These are phyloP conservation scores for Panicum virgatum DNA, from an alignment of 202 grass and related monocot species.

Conservation along the genomic window DNA sequence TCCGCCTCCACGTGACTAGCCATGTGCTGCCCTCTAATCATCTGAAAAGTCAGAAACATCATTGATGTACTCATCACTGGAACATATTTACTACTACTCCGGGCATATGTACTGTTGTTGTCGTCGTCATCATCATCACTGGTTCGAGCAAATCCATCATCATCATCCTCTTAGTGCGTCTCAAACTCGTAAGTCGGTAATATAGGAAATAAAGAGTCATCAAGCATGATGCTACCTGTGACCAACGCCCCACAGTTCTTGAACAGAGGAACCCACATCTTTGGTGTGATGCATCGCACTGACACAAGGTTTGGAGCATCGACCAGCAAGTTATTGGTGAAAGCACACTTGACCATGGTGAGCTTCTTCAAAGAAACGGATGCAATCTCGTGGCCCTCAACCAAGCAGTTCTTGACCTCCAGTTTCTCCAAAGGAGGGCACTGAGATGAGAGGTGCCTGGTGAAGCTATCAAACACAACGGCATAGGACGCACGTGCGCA, in stretches of 20 bases:
- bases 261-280: conserved; percentile 36
- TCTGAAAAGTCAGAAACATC: conserved; percentile 7
- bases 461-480: background rate
- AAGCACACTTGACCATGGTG: conserved; percentile 31
- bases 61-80: background rate
- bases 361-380: conserved; percentile 33
- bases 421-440: conserved; percentile 40
- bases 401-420: conserved; percentile 20
- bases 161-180: conserved; percentile 10
- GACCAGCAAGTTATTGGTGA: conserved; percentile 11
- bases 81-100: background rate
- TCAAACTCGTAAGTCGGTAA: background rate
- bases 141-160: conserved; percentile 33
- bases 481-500: conserved; percentile 1
- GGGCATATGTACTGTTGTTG: background rate
- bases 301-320: conserved; percentile 38
- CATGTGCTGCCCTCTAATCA: too few relatives aligned
- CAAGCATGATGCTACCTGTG: conserved; percentile 29
- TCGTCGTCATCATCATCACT: conserved; percentile 38
- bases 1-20: too few relatives aligned
- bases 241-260: conserved; percentile 31
- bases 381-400: background rate
- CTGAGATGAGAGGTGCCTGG: conserved; percentile 20
- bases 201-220: conserved; percentile 25
- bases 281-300: background rate